Percentiles rank a stretch among this genome's conserved stretches.
Conservation (phyloP, 2,329 filamentous ascomycete genomes). For the Calonectria fujianensis region DNA sequence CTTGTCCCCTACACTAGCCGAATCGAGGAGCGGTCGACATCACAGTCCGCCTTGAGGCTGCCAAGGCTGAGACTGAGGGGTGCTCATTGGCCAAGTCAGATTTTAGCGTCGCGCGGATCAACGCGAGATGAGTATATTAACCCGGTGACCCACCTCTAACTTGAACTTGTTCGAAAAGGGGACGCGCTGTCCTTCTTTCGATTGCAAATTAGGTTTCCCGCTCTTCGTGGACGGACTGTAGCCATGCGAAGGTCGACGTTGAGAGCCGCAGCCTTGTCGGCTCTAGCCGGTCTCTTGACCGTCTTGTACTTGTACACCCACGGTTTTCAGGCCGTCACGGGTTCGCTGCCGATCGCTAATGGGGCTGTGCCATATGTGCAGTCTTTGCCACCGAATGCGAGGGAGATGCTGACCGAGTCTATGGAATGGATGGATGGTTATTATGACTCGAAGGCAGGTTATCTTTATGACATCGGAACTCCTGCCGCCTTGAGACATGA, state of each 20-base stretch:
- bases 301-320: not conserved
- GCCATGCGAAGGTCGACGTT: not conserved
- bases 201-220: not conserved
- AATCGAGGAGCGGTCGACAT: not conserved
- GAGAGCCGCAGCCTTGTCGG: not conserved
- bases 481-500: constrained; percentile 71
- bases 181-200: not conserved
- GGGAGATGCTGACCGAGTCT: constrained; percentile 44
- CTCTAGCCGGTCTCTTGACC: not conserved
- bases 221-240: not conserved
- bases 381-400: constrained; percentile 41
- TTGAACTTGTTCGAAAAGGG: not conserved
- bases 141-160: not conserved
- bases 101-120: not conserved
- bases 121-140: not conserved
- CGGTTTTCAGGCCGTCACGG: not conserved
- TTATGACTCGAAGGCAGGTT: constrained; percentile 71
- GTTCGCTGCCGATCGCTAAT: not conserved
- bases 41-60: not conserved
- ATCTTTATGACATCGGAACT: constrained; percentile 70
- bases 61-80: not conserved
- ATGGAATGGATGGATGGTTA: constrained; percentile 69
- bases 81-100: not conserved
- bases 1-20: not conserved
- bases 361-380: not conserved